Base-by-base conservation (phyloP, 768 basidiomycete genomes). In the Tricholoma furcatifolium region DNA sequence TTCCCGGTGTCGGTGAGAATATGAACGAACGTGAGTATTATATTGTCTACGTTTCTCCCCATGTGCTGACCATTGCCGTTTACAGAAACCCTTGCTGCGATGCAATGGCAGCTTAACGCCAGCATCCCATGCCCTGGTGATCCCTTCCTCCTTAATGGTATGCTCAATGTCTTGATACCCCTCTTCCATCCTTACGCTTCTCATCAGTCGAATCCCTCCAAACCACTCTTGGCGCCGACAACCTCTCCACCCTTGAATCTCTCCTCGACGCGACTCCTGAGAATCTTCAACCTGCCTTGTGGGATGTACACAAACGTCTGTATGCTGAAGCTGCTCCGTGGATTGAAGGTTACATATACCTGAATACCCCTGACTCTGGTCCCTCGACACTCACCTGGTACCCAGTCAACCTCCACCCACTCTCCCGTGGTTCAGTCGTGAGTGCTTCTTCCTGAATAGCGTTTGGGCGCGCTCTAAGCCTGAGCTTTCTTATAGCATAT, bases 1-100 rank as follows among this genome's bases (percentile, higher is more conserved):
- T 54, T 24, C 53, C 53, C 4, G 34, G 34, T 12, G 53, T 54
- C 36, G 53, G 53, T 10, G 47, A 54, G 14, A 54, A 54, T 20
- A 24, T 47, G 45, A 47, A 34, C 34, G 45, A 47, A 47, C 45
- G 43, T 44, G 27, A 8, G 43, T 23, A 11, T 15, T 5, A 30
- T 4, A n/a, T 15, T 14, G 15, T n/a, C n/a, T n/a, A n/a, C n/a
- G 23, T 21, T 3, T 14, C 3, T 43, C 42, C n/a, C n/a, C 6
- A 6, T 11, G 6, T 43, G 12, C 42, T 44, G 18, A 27, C 14
- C 8, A 44, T 20, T 12, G 3, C 2, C 11, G 11, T 44, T 2
- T 30, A 12, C 7, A 44, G 43, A 47, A 47, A 32, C 45, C 11
- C 45, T 47, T n/a, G 31, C 34, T 1, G 15, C 45, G 8, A 34